Evolutionary conservation across 805 yeast species (phyloP), one percentile per base, ranked within the genome.

Genomic region (Komagataella ulmi): DNA sequence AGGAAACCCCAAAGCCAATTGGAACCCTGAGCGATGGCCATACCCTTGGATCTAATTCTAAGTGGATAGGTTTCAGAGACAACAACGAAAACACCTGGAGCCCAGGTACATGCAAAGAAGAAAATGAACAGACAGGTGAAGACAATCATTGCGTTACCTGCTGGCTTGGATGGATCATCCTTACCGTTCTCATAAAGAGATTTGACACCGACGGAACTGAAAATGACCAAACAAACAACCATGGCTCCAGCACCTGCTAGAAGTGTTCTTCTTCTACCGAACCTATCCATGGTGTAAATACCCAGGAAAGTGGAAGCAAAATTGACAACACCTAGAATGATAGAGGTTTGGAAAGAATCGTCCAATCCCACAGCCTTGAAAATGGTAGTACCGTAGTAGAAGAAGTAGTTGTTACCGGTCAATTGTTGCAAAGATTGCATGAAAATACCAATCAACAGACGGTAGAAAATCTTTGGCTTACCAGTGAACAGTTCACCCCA

Each of bases 51-150:
- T 59, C 89, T 77, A 53, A 81, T 76, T 62, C 82, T 77, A 52
- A 84, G 76, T 54, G 89, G 85, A 69, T 76, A 85, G 49, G 73
- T 68, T 57, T 77, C 83, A 46, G 79, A 72, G 60, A 69, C 61
- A 57, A 74, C 70, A 50, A 75, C 85, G 84, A 86, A 82, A 48
- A 77, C 77, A 52, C 75, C 73, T 51, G 88, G 85, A 65, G 89
- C 88, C 88, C 89, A 85, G 17, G 88, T 74, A 7, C 83, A 73
- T 4, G 90, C 91, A 65, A 83, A 83, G 56, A 80, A 79, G 45
- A 83, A 80, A 56, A 85, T 85, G 64, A 81, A 85, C 55, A 76
- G 55, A 64, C 80, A 78, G 3, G 72, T 65, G 58, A 76, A 74
- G 18, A 79, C 80, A 59, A 79, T 73, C 59, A 76, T 68, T 48